Percentiles rank a stretch among this genome's conserved stretches.
These are phyloP conservation scores for Zelonia costaricensis DNA, from an alignment of 208 protist species.

Conservation along the genomic window DNA sequence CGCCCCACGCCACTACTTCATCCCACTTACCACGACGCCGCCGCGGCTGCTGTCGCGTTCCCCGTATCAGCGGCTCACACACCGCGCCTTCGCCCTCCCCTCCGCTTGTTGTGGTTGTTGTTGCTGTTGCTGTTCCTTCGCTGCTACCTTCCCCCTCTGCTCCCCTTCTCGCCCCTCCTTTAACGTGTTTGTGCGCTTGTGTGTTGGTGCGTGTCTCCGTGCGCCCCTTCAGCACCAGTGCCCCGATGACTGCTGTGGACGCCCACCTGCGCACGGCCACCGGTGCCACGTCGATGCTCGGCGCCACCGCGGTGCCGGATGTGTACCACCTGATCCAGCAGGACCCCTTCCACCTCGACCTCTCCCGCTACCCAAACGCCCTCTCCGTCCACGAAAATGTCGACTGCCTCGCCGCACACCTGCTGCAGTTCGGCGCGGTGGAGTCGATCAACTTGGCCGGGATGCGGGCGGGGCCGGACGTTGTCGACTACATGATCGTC, in stretches of 20 bases:
- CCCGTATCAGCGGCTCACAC: too few species aligned
- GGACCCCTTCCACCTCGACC: constrained; percentile 32
- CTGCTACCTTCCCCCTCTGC: too few species aligned
- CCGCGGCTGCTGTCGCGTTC: too few species aligned
- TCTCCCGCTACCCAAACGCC: constrained; percentile 24
- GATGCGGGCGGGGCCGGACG: constrained; percentile 2
- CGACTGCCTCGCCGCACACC: constrained; percentile 29
- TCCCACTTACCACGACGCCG: too few species aligned
- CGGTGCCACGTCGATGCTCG: constrained; percentile 15
- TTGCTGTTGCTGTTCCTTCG: too few species aligned
- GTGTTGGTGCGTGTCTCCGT: not conserved
- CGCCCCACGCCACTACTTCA: too few species aligned
- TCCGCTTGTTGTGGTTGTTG: too few species aligned
- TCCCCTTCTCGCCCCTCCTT: not conserved
- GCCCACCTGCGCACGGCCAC: too few species aligned
- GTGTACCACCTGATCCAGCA: constrained; percentile 28
- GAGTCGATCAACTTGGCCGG: constrained; percentile 21
- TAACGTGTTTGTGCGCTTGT: not conserved
- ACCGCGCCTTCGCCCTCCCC: too few species aligned
- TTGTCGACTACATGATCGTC: constrained; percentile 12
- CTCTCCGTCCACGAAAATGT: constrained; percentile 30
- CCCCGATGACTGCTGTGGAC: too few species aligned
- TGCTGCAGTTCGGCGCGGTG: constrained; percentile 30
- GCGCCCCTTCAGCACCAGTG: not conserved
- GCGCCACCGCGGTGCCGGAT: constrained; percentile 12